Evolutionary conservation across 306 rosid genomes (phyloP), one percentile per base, ranked within the genome.

Genomic region (Biancaea sappan): DNA sequence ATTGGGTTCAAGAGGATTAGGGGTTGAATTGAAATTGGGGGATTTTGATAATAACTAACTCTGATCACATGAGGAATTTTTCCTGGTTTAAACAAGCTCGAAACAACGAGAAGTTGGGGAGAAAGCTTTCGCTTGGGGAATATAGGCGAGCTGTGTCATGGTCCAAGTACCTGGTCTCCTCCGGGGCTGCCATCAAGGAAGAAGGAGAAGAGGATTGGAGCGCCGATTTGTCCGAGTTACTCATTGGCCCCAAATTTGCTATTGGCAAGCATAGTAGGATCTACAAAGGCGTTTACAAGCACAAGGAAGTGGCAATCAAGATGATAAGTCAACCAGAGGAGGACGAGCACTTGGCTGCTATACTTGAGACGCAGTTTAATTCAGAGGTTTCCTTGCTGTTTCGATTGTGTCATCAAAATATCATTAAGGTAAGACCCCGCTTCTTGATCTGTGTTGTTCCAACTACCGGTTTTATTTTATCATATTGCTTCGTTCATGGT

Each of bases 201-300:
- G 92, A 85, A n/a, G 97, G 89, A 13, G 98, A 90, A 75, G 93
- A 90, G 22, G 97, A 95, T 63, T 95, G 99, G 97, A 88, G 99
- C 65, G 98, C 99, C 2, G 99, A 94, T 25, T 85, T 94, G 93
- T 95, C 99, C 8, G 90, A 89, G 77, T 75, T 95, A 82, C 76
- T 83, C 62, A 83, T 95, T 74, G 99, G 98, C 15, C 77, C 83
- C 19, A 95, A 86, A 51, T 90, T 92, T 80, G 98, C 99, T 12
- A 83, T 89, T 10, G 99, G 97, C 0, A 89, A 93, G 3, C 98
- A 94, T 25, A 94, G 99, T 66, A 83, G 97, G 86, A 88, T 94
- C 77, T 94, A 94, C 77, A 91, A 91, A 82, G 99, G 99, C 0
- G 73, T 88, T 4, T 94, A 94, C 47, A 94, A 90, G 73, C 86